Evolutionary conservation across 2,329 filamentous ascomycete genomes (phyloP), one percentile per base, ranked within the genome.

Genomic region (Alternaria sp.): DNA sequence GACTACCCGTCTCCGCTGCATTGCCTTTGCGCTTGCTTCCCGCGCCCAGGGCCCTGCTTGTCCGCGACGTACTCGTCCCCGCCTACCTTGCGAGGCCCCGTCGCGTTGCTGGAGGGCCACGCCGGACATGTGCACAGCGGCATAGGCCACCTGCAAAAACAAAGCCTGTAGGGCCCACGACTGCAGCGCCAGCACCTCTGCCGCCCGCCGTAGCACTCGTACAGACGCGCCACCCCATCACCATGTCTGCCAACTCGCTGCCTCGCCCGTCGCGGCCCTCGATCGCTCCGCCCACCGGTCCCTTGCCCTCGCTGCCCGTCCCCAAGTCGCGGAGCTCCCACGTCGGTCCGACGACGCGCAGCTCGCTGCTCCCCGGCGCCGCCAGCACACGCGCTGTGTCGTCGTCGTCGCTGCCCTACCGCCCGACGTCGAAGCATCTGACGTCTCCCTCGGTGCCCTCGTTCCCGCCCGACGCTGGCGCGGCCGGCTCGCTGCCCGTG

Each of bases 251-350:
- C 60, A 89, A 89, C 57, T 83, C 90, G 46, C 83, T 92, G 54
- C 90, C 91, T 57, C 86, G 89, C 77, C 86, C 89, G 25, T 89
- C 90, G 68, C 87, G 83, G 70, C 82, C 85, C 55, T 79, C 83
- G 25, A 79, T 89, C 71, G 90, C 89, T 62, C 91, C 93, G 52
- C 91, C 93, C 15, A 89, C 88, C 28, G 86, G 89, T 66, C 88
- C 90, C 26, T 83, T 96, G 23, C 92, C 93, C 46, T 89, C 91
- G 46, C 83, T 96, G 51, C 92, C 93, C 26, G 84, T 91, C 17
- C 81, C 85, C 49, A 96, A 93, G 80, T 89, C 90, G 43, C 87
- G 92, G 66, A 90, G 87, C 79, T 89, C 83, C 60, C 75, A 71
- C 55, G 61, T 69, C 45, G 69, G 73, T 59, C 71, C 77, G 57